Evolutionary conservation across 192 early-diverging fungal species (phyloP), one percentile per base, ranked within the genome.

Genomic region (Phycomyces blakesleeanus): DNA sequence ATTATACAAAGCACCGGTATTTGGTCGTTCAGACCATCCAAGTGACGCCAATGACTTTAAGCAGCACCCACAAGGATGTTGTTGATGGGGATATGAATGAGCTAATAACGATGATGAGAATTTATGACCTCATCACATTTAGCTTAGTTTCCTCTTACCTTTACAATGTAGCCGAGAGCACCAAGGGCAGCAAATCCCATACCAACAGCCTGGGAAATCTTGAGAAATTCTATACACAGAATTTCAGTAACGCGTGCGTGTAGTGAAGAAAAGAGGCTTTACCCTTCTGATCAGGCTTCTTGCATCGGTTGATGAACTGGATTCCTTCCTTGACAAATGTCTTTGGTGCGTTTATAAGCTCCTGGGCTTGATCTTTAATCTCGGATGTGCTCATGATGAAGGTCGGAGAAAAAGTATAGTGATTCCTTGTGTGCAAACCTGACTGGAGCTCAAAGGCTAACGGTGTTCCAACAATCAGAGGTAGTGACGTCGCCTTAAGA

Each of bases 81-180:
- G 89, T 98, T 98, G 85, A 99, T 98, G 59, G 97, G 97, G 79
- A 99, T 99, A 79, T 99, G 97, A 64, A 99, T 94, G 71, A 99
- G 84, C 85, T 73, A 34, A 34, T 34, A 34, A 34, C 7, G 7
- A 34, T 34, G 29, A 34, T 34, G 29, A 34, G 2, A 7, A 34
- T 34, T 22, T 14, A 42, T 1, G 5, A 18, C 22, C 7, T 34
- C 29, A 34, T 34, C 29, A 2, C 2, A 34, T 34, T 34, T 5
- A 34, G 2, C 29, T 34, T 34, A 34, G 2, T 34, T 2, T 34
- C 29, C 2, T 2, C 51, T 38, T 69, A 77, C 71, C 75, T 99
- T 99, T 71, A 97, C 93, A 79, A 98, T 89, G 74, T 93, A 98
- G 27, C 96, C 96, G 74, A 98, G 91, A 74, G 92, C 93, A 67